phyloP scores from a whole-genome alignment of 108 stramenopile species.

The Aurantiochytrium sp. region DNA sequence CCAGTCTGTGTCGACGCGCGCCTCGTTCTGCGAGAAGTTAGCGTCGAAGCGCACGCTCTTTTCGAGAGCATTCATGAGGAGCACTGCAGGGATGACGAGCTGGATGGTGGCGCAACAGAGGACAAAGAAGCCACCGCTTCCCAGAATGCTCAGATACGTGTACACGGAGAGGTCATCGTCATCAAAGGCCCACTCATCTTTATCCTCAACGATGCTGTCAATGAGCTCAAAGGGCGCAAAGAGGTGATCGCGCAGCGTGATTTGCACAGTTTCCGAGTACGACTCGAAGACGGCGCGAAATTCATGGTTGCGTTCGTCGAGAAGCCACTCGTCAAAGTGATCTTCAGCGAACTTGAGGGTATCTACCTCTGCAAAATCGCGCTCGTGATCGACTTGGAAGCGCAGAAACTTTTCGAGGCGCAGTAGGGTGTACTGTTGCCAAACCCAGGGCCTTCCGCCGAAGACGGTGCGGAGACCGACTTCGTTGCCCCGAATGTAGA shows the following conservation, averaged over 20 bases:
- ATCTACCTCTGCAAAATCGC: constrained; percentile 42
- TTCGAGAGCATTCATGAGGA: not conserved
- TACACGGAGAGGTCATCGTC: constrained; percentile 36
- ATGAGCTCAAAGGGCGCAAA: constrained; percentile 12
- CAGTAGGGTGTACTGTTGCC: constrained; percentile 45
- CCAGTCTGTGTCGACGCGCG: not conserved
- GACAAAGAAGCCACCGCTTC: constrained; percentile 36
- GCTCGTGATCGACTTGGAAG: constrained; percentile 41
- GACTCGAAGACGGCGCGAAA: constrained; percentile 30
- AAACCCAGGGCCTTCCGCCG: constrained; percentile 48
- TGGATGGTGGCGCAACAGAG: constrained; percentile 37
- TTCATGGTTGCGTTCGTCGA: constrained; percentile 32
- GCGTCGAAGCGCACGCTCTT: constrained; percentile 13
- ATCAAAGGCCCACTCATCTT: constrained; percentile 26
- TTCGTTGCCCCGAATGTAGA: not conserved
- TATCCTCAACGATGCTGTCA: constrained; percentile 15
- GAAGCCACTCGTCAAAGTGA: constrained; percentile 42
- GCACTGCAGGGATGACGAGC: constrained; percentile 32
- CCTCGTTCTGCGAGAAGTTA: not conserved
- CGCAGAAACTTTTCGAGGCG: constrained; percentile 40
- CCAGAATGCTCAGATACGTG: constrained; percentile 43
- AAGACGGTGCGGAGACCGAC: constrained; percentile 33
- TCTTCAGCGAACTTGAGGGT: constrained; percentile 30
- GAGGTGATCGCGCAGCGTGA: constrained; percentile 16
- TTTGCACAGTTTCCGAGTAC: constrained; percentile 14